A percentile compares a stretch with the other conserved stretches of the same genome.
phyloP scores from a whole-genome alignment of 805 yeast species.

The Candida germanica region DNA sequence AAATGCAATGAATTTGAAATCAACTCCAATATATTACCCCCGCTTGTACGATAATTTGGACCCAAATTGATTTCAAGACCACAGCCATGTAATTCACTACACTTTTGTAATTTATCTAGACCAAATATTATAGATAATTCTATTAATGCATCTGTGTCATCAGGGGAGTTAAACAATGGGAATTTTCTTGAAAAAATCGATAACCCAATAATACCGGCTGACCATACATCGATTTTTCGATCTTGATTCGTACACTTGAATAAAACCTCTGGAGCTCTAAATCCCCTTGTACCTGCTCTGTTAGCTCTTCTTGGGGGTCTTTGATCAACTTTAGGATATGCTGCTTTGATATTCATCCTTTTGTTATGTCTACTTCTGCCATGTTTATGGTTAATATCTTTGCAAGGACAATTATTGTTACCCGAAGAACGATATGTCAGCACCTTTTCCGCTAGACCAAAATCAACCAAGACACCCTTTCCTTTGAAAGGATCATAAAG shows the following conservation, averaged over 20 bases:
- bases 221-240: constrained; percentile 84
- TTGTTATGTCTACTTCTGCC: constrained; percentile 15
- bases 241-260: constrained; percentile 83
- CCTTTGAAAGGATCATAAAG: constrained; percentile 62
- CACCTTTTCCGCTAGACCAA: constrained; percentile 78
- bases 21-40: constrained; percentile 33
- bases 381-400: constrained; percentile 8
- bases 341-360: constrained; percentile 34
- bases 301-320: constrained; percentile 91
- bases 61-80: constrained; percentile 59
- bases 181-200: constrained; percentile 76
- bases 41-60: constrained; percentile 14
- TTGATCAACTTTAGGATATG: constrained; percentile 83
- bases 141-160: constrained; percentile 86
- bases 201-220: constrained; percentile 84
- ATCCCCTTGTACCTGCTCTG: constrained; percentile 95
- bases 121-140: constrained; percentile 87
- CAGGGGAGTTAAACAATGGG: constrained; percentile 92
- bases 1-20: constrained; percentile 24
- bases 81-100: constrained; percentile 84
- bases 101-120: constrained; percentile 60
- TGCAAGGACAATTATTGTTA: constrained; percentile 54
- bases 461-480: constrained; percentile 83
- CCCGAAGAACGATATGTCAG: constrained; percentile 3
- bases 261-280: constrained; percentile 90